Evolutionary conservation across 2,329 filamentous ascomycete species (phyloP), one percentile per base, ranked within the genome.

Genomic region (Penicillium sp.): DNA sequence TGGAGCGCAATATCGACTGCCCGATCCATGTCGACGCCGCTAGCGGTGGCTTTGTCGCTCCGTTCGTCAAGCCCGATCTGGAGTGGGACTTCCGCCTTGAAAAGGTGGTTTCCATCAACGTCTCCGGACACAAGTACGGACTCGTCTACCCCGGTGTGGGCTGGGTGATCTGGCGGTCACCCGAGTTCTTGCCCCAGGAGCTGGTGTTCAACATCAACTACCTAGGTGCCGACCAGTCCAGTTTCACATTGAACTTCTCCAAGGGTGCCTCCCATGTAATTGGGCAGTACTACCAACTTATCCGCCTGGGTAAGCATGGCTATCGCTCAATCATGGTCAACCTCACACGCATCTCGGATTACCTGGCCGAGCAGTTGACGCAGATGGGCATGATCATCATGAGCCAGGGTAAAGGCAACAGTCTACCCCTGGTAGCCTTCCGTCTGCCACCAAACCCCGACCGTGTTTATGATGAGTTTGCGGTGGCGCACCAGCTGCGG

Each of bases 201-300:
- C 87, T 97, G 22, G 92, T 98, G 69, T 98, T 98, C 86, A 97
- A 96, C 83, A 97, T 98, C 85, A 97, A 97, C 84, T 98, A 98
- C 79, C 89, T 97, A 6, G 94, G 94, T 51, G 93, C 94, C 11
- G 92, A 97, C 73, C 94, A 98, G 75, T 89, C 92, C 2, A 96
- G 92, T 3, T 97, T 97, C 80, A 97, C 94, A 0, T 87, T 98
- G 60, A 98, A 98, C 83, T 98, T 98, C 82, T 96, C 91, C 73
- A 96, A 96, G 76, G 93, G 93, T 58, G 94, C 94, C 13, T 92
- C 89, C 6, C 93, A 97, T 73, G 91, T 97, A 71, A 96, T 98
- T 62, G 94, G 91, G 31, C 94, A 98, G 78, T 98, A 97, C 81
- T 97, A 98, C 81, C 93, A 97, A 79, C 85, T 98, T 72, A 96